Conservation (phyloP, 2,329 filamentous ascomycete genomes). For the Apiospora arundinis region DNA sequence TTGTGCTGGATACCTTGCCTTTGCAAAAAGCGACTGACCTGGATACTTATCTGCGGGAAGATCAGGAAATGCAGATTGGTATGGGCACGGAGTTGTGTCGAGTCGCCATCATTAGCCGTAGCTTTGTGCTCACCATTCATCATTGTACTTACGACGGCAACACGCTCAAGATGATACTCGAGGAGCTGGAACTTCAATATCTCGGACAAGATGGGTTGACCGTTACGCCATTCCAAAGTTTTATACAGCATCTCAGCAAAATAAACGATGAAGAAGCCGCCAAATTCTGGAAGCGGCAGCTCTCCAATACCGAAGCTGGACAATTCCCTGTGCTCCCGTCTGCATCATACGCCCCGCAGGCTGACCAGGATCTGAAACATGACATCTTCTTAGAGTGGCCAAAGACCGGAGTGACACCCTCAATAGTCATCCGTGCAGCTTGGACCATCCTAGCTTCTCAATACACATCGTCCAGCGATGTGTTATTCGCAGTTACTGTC, state of each 20-base stretch:
- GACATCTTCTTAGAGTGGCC: neutral
- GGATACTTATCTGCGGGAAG: neutral
- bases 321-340: neutral
- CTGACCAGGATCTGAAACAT: neutral
- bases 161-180: conserved; percentile 5
- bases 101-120: conserved; percentile 25
- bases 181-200: neutral
- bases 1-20: conserved; percentile 36
- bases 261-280: neutral
- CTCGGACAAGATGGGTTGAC: neutral
- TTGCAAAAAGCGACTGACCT: neutral
- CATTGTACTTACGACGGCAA: conserved; percentile 20
- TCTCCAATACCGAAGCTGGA: neutral
- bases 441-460: neutral
- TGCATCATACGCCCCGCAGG: neutral
- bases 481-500: neutral
- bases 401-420: neutral
- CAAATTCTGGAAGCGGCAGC: neutral
- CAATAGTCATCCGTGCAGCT: neutral
- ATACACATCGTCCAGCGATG: neutral
- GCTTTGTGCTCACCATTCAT: conserved; percentile 17
- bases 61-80: conserved; percentile 46
- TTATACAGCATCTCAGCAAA: neutral
- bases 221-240: conserved; percentile 1
- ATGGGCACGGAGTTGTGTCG: conserved; percentile 30